Evolutionary conservation across 495 filamentous ascomycete species (phyloP), one percentile per base, ranked within the genome.

Genomic region (Podospora conica): DNA sequence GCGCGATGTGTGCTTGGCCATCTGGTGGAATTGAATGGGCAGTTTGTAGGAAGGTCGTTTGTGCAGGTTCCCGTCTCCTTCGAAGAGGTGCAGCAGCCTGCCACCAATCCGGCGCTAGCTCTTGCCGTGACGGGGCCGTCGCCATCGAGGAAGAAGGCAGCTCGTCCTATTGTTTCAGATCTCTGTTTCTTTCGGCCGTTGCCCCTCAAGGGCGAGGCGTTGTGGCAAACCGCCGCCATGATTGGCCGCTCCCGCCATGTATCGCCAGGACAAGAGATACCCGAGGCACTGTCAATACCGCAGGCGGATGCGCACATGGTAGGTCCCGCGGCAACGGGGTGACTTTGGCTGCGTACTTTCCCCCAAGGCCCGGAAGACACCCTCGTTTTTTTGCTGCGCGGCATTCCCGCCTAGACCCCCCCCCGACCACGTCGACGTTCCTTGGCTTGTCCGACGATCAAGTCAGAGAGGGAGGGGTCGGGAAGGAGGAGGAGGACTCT

Each of bases 1-100:
- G 61, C 56, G 64, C 70, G 65, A 65, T 70, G 28, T 27, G 55
- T 57, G 57, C 67, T 63, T 55, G 67, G 54, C 66, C 67, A 66
- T 57, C 65, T 64, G 58, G 60, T 53, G 63, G 59, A 64, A 62
- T 24, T 66, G 69, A 66, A 48, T 66, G 63, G 70, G 60, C 58
- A 63, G 67, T 71, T 70, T 29, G 72, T 23, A 58, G 59, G 60
- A 68, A 71, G 61, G 69, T 75, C 72, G 69, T 73, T 76, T 74
- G 75, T 76, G 75, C 75, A 76, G 68, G 68, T 73, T 76, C 66
- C 75, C 75, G 75, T 75, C 72, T 68, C 61, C 64, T 70, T 70
- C 66, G 62, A 74, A 71, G 70, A 67, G 66, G 67, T 71, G 70
- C 72, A 68, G 64, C 61, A 60, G 65, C 48, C 67, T 73, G 53